These are phyloP conservation scores for Colletotrichum kahawae DNA, from an alignment of 2,329 filamentous ascomycete genomes.

Conservation along the genomic window DNA sequence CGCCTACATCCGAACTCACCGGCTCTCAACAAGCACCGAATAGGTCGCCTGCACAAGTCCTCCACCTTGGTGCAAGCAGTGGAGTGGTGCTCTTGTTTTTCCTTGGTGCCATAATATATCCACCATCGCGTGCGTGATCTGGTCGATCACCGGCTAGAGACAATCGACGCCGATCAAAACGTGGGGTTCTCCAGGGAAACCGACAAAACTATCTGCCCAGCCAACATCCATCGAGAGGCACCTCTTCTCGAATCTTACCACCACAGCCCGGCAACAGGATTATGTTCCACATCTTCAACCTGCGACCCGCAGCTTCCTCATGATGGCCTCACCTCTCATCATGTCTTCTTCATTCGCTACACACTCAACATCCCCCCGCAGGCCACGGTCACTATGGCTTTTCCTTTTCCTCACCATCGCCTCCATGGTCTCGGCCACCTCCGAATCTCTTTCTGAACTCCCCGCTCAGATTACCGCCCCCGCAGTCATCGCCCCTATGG, in stretches of 20 bases:
- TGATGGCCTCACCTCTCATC: slow-evolving; percentile 26
- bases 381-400: slow-evolving; percentile 32
- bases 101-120: slow-evolving; percentile 15
- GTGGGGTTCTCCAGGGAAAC: slow-evolving; percentile 3
- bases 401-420: slow-evolving; percentile 30
- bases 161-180: slow-evolving; percentile 16
- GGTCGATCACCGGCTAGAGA: slow-evolving; percentile 13
- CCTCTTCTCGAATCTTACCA: not conserved
- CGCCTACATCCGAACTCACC: not conserved
- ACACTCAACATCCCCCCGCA: slow-evolving; percentile 11
- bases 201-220: not conserved
- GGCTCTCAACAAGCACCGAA: not conserved
- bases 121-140: slow-evolving; percentile 16
- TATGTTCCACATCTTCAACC: slow-evolving; percentile 28
- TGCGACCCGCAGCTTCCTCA: slow-evolving; percentile 27
- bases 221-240: not conserved
- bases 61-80: not conserved
- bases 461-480: slow-evolving; percentile 16
- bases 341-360: slow-evolving; percentile 13
- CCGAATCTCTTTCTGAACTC: not conserved
- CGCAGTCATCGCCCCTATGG: not conserved
- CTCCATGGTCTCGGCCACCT: slow-evolving; percentile 5
- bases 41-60: not conserved
- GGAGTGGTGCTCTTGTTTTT: slow-evolving; percentile 11
- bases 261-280: slow-evolving; percentile 4